phyloP scores from a whole-genome alignment of 2,329 filamentous ascomycete species.

The Ophiostoma quercus region DNA sequence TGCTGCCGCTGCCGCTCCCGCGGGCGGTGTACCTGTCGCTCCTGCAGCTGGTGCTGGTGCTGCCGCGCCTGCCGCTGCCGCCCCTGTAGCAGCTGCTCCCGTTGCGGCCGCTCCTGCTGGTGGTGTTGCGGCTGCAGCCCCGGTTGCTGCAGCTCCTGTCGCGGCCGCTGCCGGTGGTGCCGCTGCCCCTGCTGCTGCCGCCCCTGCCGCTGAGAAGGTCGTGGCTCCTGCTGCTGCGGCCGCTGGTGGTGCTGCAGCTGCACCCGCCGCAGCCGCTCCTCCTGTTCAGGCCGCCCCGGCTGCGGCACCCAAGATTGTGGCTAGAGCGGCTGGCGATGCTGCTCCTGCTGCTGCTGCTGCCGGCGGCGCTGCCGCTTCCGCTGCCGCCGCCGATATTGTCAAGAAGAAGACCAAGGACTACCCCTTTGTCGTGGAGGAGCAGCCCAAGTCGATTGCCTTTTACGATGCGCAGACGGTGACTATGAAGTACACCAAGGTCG shows the following conservation, averaged over 20 bases:
- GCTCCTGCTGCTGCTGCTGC: not conserved
- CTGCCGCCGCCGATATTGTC: not conserved
- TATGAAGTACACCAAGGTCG: slow-evolving; percentile 62
- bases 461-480: slow-evolving; percentile 63
- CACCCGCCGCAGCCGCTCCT: not conserved
- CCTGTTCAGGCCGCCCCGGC: not conserved
- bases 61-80: slow-evolving; percentile 7
- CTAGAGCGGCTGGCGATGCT: not conserved
- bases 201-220: slow-evolving; percentile 1
- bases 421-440: slow-evolving; percentile 59
- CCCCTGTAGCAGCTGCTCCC: not conserved
- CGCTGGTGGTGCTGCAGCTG: not conserved
- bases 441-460: slow-evolving; percentile 66
- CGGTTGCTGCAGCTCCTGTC: not conserved
- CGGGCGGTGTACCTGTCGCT: slow-evolving; percentile 14
- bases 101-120: not conserved
- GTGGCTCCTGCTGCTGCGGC: not conserved
- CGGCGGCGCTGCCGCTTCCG: not conserved
- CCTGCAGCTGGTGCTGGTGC: not conserved
- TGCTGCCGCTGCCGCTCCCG: not conserved
- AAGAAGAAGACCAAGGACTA: slow-evolving; percentile 36
- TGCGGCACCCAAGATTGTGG: slow-evolving; percentile 5
- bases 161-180: not conserved
- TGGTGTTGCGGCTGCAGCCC: not conserved
- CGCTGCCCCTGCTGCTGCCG: not conserved